Base-by-base conservation (phyloP, 306 rosid species). In the Trichosanthes cucumerina region DNA sequence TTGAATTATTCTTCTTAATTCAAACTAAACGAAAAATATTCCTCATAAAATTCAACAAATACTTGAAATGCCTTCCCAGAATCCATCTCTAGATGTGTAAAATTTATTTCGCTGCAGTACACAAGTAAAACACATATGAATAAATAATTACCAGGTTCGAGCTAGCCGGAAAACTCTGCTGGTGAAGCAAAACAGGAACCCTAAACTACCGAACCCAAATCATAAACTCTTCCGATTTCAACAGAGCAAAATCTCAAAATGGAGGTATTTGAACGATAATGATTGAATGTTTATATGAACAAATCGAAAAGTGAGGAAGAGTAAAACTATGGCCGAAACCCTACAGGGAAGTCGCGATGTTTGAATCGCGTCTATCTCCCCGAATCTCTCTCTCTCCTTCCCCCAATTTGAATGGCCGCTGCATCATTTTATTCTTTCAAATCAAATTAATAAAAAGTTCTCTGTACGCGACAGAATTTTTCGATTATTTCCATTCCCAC, bases 321-420 rank as follows among this genome's bases (percentile, higher is more conserved):
- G 47, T 16, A 49, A 18, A 75, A 73, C 26, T 15, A 23, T 16
- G 62, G 16, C 47, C 3, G 46, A 77, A 54, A 58, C 38, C 52
- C 28, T 14, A 12, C 41, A 76, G 82, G 64, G 53, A 62, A 77
- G 15, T 69, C 75, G 33, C 46, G 53, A 62, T 46, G 34, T 21
- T 83, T 19, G 71, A 83, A 78, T 79, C 78, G 81, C 80, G 84
- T 39, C 69, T 76, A 46, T 78, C 83, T 78, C 78, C 74, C 72
- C 56, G 71, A 34, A 62, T 41, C 63, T 33, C 19, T 80, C 76
- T 19, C 43, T 64, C 80, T 6, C 79, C 43, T 47, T 75, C 66
- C 71, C 31, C 80, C 56, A 26, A 49, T 74, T 77, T 76, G 83
- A 88, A 74, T 82, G 86, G 88, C 87, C 86, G 93, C 88, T 81